A percentile compares a stretch with the other conserved stretches of the same genome.
Conservation (phyloP, 139 green algal species). For the Chlamydomonas asymmetrica region DNA sequence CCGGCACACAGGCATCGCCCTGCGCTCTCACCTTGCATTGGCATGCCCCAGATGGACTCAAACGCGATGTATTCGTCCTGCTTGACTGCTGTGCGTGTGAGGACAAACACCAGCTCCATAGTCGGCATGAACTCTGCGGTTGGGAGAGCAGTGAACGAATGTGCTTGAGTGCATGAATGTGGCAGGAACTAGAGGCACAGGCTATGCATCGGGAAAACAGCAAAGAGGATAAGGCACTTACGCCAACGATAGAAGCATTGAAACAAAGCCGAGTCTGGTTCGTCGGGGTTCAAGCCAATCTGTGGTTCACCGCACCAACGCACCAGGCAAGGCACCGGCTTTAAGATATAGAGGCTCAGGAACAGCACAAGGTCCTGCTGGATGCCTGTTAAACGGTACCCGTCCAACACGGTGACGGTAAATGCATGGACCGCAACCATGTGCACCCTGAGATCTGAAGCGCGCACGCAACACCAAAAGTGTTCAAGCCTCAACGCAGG, state of each 20-base stretch:
- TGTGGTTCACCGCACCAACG: too few relatives aligned
- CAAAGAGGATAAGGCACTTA: constrained; percentile 22
- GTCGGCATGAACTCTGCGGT: constrained; percentile 47
- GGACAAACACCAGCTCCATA: constrained; percentile 61
- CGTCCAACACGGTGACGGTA: too few relatives aligned
- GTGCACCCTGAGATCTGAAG: too few relatives aligned
- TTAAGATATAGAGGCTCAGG: too few relatives aligned
- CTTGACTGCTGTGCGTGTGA: constrained; percentile 37
- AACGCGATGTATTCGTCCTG: constrained; percentile 46
- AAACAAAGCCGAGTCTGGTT: constrained; percentile 53
- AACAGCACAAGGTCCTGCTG: too few relatives aligned
- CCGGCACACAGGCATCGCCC: too few relatives aligned
- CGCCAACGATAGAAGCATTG: constrained; percentile 66
- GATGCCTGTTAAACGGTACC: too few relatives aligned
- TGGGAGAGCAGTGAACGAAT: not conserved
- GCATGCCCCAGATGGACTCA: constrained; percentile 53
- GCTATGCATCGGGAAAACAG: not conserved
- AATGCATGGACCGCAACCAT: too few relatives aligned
- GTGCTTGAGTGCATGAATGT: too few relatives aligned
- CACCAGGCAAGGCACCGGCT: not conserved
- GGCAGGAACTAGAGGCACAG: not conserved
- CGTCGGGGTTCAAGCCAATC: constrained; percentile 55
- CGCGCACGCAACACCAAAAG: too few relatives aligned
- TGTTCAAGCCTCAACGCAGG: not conserved
- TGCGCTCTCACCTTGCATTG: constrained; percentile 41